Percentiles rank a stretch among this genome's conserved stretches.
These are phyloP conservation scores for Malassezia cuniculi DNA, from an alignment of 1,284 basidiomycete species.

Conservation along the genomic window DNA sequence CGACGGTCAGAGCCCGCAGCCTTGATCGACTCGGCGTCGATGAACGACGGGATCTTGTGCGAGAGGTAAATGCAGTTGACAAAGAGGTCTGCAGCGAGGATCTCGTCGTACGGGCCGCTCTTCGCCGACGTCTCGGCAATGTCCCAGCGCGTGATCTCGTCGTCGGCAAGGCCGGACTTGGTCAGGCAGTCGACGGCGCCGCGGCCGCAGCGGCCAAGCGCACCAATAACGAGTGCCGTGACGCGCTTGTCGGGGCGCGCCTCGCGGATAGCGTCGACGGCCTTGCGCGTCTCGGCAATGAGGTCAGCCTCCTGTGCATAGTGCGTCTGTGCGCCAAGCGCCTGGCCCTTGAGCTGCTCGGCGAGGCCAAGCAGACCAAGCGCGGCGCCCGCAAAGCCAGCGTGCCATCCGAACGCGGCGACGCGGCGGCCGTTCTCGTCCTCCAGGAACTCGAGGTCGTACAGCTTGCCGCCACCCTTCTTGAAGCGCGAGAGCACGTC, in stretches of 20 bases:
- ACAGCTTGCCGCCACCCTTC: conserved; percentile 72
- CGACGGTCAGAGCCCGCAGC: conserved; percentile 59
- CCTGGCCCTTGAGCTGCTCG: conserved; percentile 29
- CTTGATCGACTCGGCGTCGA: conserved; percentile 62
- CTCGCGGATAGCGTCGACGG: conserved; percentile 51
- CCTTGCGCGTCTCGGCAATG: conserved; percentile 48
- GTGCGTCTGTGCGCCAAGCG: conserved; percentile 62
- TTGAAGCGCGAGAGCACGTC: conserved; percentile 76
- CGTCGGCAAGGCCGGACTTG: conserved; percentile 65
- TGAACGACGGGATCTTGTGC: conserved; percentile 73
- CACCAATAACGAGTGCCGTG: conserved; percentile 87
- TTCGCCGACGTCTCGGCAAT: conserved; percentile 80
- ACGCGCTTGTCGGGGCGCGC: conserved; percentile 54
- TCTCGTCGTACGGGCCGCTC: conserved; percentile 90
- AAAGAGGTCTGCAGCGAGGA: conserved; percentile 93
- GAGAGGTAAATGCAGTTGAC: conserved; percentile 99
- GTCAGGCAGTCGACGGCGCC: conserved; percentile 89
- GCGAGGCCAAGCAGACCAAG: conserved; percentile 76
- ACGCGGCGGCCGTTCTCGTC: conserved; percentile 75
- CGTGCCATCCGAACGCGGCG: conserved; percentile 98
- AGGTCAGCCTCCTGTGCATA: conserved; percentile 51
- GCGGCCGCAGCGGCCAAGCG: conserved; percentile 86
- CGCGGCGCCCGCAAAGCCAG: conserved; percentile 93
- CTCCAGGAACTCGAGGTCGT: conserved; percentile 92
- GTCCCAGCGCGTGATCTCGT: conserved; percentile 96